Evolutionary conservation across 2,329 filamentous ascomycete species (phyloP), one percentile per base, ranked within the genome.

Genomic region (Fusarium aywerte): DNA sequence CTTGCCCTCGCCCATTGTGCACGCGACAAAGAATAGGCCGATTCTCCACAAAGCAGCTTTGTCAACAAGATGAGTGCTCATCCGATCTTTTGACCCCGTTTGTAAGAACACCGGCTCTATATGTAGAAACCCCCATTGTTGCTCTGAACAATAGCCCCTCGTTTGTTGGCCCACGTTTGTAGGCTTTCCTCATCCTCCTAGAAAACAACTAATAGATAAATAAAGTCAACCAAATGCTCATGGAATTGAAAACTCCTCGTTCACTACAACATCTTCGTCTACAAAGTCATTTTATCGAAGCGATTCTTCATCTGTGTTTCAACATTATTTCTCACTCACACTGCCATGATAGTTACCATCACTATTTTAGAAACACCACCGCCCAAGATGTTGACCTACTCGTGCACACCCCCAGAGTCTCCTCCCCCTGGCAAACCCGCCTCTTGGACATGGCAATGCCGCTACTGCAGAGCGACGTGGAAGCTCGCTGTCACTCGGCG

Each of bases 371-470:
- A 29, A 27, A 44, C 20, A 29, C 16, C 23, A 32, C 35, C 23
- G 13, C 21, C 32, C 25, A 51, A 9, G 7, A 58, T 48, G 52
- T 20, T 47, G 4, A 29, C 50, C 16, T 48, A 38, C 47, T n/a
- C 29, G 2, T 44, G 29, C 25, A 64, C 15, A 2, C 64, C 64
- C 13, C 18, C 63, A 2, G 4, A 25, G 10, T 12, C 45, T 0
- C 51, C 56, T 11, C 65, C 70, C 10, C 11, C 16, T 15, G 40
- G 12, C 12, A 15, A 18, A 20, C 36, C 45, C n/a, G 6, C 23
- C 6, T 65, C 71, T 42, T 80, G 76, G 76, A 44, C 49, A 29
- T 81, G 79, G 79, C 44, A 52, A 25, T 80, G 79, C 64, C 71
- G 76, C 62, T 2, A 25, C 12, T 81, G 79, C 71, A 16, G 38